These are phyloP conservation scores for Grosmannia serpens DNA, from an alignment of 2,329 filamentous ascomycete species.

Conservation along the genomic window DNA sequence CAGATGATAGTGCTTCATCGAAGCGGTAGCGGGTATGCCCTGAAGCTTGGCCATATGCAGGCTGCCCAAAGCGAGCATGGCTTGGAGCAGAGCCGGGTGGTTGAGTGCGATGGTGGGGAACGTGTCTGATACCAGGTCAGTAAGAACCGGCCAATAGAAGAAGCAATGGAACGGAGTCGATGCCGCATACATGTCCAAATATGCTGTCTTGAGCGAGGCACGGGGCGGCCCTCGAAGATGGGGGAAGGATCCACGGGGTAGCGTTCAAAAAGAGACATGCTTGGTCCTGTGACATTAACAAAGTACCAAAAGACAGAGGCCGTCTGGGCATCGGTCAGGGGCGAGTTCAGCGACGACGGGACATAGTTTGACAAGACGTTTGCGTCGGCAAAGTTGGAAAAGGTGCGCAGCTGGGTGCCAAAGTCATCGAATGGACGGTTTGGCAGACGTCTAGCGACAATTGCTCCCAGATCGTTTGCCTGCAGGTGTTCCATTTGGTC, in stretches of 20 bases:
- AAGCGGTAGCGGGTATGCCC: conserved; percentile 60
- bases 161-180: conserved; percentile 11
- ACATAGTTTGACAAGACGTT: conserved; percentile 52
- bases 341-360: conserved; percentile 54
- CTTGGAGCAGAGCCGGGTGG: conserved; percentile 78
- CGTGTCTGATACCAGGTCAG: conserved; percentile 43
- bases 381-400: conserved; percentile 35
- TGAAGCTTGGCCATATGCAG: conserved; percentile 81
- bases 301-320: conserved; percentile 85
- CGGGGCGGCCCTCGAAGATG: conserved; percentile 48
- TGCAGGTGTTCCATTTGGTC: conserved; percentile 22
- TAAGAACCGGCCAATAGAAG: not conserved
- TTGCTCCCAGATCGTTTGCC: conserved; percentile 28
- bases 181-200: conserved; percentile 48
- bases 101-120: conserved; percentile 75
- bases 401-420: conserved; percentile 36
- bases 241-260: conserved; percentile 62
- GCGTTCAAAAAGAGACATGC: conserved; percentile 78
- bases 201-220: conserved; percentile 52
- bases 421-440: conserved; percentile 25
- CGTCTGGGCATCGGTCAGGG: conserved; percentile 69
- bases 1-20: conserved; percentile 84
- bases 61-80: conserved; percentile 77
- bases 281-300: conserved; percentile 75
- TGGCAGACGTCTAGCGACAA: conserved; percentile 25